Base-by-base conservation (phyloP, 768 basidiomycete species). In the Xerocomellus chrysenteron region DNA sequence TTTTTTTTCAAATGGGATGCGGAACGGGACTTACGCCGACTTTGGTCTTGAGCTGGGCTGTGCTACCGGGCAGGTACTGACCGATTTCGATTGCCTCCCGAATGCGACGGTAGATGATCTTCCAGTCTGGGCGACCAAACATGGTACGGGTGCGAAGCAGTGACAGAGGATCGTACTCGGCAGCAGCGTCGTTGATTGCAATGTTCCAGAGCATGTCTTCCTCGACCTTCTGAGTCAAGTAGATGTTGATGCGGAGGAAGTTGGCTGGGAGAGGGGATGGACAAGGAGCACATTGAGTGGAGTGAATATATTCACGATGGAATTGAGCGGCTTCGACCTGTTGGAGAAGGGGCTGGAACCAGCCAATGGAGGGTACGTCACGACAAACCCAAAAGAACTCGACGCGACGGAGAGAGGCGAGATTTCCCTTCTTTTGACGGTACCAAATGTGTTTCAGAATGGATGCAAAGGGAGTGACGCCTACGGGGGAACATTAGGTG, bases 361-460 rank as follows among this genome's bases (percentile, higher is more conserved):
- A 97, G 64, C 92, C 94, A 66, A 97, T 94, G n/a, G 90, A 91
- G n/a, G 92, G 92, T n/a, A 90, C 85, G 62, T 94, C 91, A 69
- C 91, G 87, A 70, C 88, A 91, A 60, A 92, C 82, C 94, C 94
- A 96, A 76, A 96, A 91, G 74, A 96, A 95, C 65, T 96, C 92
- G 55, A 97, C 95, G 42, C 90, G 84, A 50, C 88, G 86, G 54
- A 98, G 84, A 32, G 86, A 82, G 33, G 91, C 90, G 36, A 95
- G 76, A 56, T 83, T 80, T 41, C 88, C 87, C 54, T 80, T 81
- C 75, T 84, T 86, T 73, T 95, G 93, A 63, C 85, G 84, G 76
- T 96, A 95, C 94, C 94, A 95, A 58, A 98, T 92, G 68, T 97
- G 90, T 75, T 94, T 95, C 61, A 98, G 78, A 65, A 98, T 95